These are phyloP conservation scores for Pyronema omphalodes DNA, from an alignment of 495 filamentous ascomycete species.

Conservation along the genomic window DNA sequence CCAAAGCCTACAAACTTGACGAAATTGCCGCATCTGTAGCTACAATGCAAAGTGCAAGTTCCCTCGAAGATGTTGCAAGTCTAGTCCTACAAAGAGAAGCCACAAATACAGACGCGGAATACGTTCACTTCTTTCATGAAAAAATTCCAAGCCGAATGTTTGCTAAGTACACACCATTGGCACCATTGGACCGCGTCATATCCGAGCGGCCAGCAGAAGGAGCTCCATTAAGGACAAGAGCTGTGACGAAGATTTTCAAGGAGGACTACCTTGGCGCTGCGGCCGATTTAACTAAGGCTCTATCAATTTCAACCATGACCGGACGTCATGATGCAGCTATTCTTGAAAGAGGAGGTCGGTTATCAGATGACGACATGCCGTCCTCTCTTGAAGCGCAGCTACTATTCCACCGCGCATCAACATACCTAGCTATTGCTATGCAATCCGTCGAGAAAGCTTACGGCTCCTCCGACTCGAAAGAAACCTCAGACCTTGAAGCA, in stretches of 20 bases:
- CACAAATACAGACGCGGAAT: slow-evolving; percentile 49
- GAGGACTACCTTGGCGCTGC: slow-evolving; percentile 50
- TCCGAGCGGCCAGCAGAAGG: slow-evolving; percentile 39
- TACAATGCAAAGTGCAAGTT: slow-evolving; percentile 64
- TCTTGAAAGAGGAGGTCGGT: slow-evolving; percentile 22
- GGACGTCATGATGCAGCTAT: slow-evolving; percentile 33
- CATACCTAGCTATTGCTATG: slow-evolving; percentile 51
- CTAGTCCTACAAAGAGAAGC: slow-evolving; percentile 48
- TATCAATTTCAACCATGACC: slow-evolving; percentile 30
- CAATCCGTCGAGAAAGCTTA: slow-evolving; percentile 34
- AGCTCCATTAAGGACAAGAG: slow-evolving; percentile 49
- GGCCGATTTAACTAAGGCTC: slow-evolving; percentile 44
- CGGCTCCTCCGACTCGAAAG: slow-evolving; percentile 26
- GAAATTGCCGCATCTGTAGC: slow-evolving; percentile 67
- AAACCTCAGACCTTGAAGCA: slow-evolving; percentile 27
- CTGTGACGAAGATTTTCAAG: slow-evolving; percentile 56
- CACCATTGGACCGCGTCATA: slow-evolving; percentile 47
- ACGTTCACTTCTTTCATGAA: slow-evolving; percentile 76
- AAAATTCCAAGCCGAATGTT: slow-evolving; percentile 64
- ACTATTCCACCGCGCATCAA: slow-evolving; percentile 57
- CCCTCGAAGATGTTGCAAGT: slow-evolving; percentile 58
- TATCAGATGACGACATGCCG: slow-evolving; percentile 52
- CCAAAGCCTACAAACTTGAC: slow-evolving; percentile 55
- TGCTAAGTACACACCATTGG: slow-evolving; percentile 49
- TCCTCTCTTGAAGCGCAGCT: slow-evolving; percentile 54